Conservation (phyloP, 108 stramenopile species). For the Epithemia pelagica region DNA sequence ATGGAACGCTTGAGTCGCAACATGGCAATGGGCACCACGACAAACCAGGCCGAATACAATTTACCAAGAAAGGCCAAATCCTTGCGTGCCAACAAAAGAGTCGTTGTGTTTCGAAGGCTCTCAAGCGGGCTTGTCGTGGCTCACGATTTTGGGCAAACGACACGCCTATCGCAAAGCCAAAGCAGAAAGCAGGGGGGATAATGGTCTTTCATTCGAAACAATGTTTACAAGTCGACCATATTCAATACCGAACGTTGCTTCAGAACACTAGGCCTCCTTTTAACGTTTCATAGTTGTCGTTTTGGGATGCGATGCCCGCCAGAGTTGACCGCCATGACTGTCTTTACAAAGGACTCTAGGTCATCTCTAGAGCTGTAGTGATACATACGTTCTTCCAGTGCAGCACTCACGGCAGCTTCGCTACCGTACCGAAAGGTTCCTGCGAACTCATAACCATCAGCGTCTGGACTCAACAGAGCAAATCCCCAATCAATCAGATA, state of each 20-base stretch:
- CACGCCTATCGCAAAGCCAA: constrained; percentile 42
- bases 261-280: background rate
- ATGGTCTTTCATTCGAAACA: background rate
- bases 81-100: constrained; percentile 66
- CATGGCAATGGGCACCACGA: constrained; percentile 72
- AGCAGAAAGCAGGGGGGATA: background rate
- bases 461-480: too few species aligned
- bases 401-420: too few species aligned
- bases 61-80: constrained; percentile 66
- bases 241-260: background rate
- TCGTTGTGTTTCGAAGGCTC: constrained; percentile 77
- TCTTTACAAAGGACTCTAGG: too few species aligned
- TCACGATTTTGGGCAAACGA: constrained; percentile 59
- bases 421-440: too few species aligned
- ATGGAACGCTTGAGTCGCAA: constrained; percentile 60
- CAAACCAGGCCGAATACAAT: constrained; percentile 60
- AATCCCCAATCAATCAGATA: too few species aligned
- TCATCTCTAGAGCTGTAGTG: too few species aligned
- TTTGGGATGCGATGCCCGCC: too few species aligned
- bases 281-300: too few species aligned
- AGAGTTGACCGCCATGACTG: too few species aligned
- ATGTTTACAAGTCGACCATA: background rate
- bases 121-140: constrained; percentile 61
- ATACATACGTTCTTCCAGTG: too few species aligned
- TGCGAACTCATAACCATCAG: too few species aligned